Percentiles rank a stretch among this genome's conserved stretches.
phyloP scores from a whole-genome alignment of 73 alveolate species.

The Tetrahymena elliotti region DNA sequence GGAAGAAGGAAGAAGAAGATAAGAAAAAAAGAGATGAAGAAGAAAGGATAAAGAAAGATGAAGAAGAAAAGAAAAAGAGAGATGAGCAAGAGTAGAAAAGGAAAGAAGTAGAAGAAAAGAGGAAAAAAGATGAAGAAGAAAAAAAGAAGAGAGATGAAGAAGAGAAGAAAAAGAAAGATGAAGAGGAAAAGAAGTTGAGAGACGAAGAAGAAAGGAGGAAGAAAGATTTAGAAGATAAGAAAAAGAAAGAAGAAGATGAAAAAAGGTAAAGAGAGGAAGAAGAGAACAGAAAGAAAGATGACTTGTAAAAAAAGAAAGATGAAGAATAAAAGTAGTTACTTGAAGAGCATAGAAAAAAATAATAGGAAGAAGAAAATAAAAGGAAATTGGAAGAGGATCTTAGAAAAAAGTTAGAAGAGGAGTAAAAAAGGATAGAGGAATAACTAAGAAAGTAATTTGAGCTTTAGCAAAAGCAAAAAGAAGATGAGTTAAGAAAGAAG shows the following conservation, averaged over 20 bases:
- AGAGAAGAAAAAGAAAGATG: neutral
- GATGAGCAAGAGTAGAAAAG: neutral
- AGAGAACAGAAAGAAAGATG: slow-evolving; percentile 1
- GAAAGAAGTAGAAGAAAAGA: neutral
- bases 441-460: neutral
- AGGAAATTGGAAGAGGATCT: slow-evolving; percentile 12
- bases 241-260: neutral
- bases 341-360: neutral
- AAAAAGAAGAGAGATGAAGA: slow-evolving; percentile 1
- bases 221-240: neutral
- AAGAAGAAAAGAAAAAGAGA: neutral
- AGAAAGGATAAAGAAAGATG: neutral
- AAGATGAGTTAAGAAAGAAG: slow-evolving; percentile 10
- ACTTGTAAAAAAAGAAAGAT: neutral
- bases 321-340: neutral
- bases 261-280: neutral
- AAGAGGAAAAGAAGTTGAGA: neutral
- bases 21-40: neutral
- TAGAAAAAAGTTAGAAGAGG: neutral
- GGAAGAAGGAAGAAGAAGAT: neutral
- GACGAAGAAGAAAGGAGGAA: neutral
- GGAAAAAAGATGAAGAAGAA: slow-evolving; percentile 3
- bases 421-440: neutral
- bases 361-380: neutral
- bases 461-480: slow-evolving; percentile 2